Evolutionary conservation across 2,329 filamentous ascomycete genomes (phyloP), one percentile per base, ranked within the genome.

Genomic region (Aplosporella prunicola): DNA sequence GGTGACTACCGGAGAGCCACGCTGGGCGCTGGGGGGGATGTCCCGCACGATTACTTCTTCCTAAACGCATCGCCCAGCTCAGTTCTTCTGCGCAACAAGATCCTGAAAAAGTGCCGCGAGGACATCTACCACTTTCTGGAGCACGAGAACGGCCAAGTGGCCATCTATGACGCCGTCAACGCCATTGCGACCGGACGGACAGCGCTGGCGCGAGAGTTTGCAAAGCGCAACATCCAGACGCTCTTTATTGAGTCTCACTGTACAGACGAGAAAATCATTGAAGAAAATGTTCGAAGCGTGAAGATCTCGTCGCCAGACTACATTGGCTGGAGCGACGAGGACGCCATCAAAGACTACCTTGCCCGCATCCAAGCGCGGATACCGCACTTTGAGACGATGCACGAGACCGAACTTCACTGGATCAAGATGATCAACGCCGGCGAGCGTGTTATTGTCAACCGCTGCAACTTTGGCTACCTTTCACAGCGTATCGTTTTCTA

Each of bases 361-460:
- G 76, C 79, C 45, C 80, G 91, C 34, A 96, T 98, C 54, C 80
- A 86, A 45, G 80, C 84, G 50, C 85, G 91, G 49, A 98, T 98
- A 42, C 91, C 91, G 14, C 80, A 89, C 42, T 98, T 94, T 50
- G 88, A 98, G 64, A 93, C 86, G 1, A 96, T 98, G 87, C 75
- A 88, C 51, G 91, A 98, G 59, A 72, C 74, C 20, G 88, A 96
- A 47, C 72, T 98, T 45, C 94, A 96, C 58, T 98, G 89, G 64
- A 89, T 98, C 65, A 95, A 94, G 67, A 95, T 98, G 89, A 93
- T 96, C 57, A 98, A 98, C 50, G 91, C 91, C 6, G 91, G 91
- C 29, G 78, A 89, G 54, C 79, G 86, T 48, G 82, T 98, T 54
- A 82, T 89, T 50, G 89, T 96, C 62, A 98, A 98, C 66, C 95